Conservation (phyloP, 164 flowering plant species). For the Echeveria elegans region DNA sequence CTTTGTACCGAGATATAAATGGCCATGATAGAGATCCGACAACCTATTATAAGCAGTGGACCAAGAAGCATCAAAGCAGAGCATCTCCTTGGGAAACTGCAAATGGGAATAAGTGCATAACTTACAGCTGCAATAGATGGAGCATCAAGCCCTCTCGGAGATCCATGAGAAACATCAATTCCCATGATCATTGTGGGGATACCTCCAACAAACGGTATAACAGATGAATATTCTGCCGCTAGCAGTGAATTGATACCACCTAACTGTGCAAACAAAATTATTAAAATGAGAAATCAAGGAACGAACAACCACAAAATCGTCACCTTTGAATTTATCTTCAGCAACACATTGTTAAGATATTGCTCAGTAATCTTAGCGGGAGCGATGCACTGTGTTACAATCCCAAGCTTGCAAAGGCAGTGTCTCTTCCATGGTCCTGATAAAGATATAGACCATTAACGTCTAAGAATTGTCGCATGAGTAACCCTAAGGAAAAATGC, state of each 20-base stretch:
- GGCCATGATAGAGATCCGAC: slow-evolving; percentile 89
- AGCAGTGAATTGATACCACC: slow-evolving; percentile 78
- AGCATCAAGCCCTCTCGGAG: slow-evolving; percentile 64
- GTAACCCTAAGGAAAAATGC: slow-evolving; percentile 4
- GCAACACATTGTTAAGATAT: slow-evolving; percentile 72
- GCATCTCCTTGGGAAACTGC: background rate
- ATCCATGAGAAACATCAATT: slow-evolving; percentile 86
- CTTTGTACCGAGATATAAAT: slow-evolving; percentile 67
- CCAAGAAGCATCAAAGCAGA: background rate
- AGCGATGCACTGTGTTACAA: slow-evolving; percentile 59
- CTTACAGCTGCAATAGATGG: slow-evolving; percentile 75
- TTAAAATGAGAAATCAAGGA: background rate
- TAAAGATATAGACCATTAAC: slow-evolving; percentile 5
- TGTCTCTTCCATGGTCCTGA: slow-evolving; percentile 90
- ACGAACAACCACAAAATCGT: background rate
- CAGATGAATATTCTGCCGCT: slow-evolving; percentile 41
- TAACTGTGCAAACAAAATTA: slow-evolving; percentile 31
- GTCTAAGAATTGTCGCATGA: background rate
- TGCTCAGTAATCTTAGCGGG: slow-evolving; percentile 68
- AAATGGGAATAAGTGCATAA: background rate
- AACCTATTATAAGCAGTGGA: slow-evolving; percentile 29
- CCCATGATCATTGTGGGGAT: slow-evolving; percentile 81
- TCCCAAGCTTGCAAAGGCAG: slow-evolving; percentile 51
- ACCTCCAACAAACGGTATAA: slow-evolving; percentile 45
- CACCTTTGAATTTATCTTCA: slow-evolving; percentile 88